A percentile compares a stretch with the other conserved stretches of the same genome.
These are phyloP conservation scores for Aspergillus pseudoglaucus DNA, from an alignment of 2,329 filamentous ascomycete genomes.

Conservation along the genomic window DNA sequence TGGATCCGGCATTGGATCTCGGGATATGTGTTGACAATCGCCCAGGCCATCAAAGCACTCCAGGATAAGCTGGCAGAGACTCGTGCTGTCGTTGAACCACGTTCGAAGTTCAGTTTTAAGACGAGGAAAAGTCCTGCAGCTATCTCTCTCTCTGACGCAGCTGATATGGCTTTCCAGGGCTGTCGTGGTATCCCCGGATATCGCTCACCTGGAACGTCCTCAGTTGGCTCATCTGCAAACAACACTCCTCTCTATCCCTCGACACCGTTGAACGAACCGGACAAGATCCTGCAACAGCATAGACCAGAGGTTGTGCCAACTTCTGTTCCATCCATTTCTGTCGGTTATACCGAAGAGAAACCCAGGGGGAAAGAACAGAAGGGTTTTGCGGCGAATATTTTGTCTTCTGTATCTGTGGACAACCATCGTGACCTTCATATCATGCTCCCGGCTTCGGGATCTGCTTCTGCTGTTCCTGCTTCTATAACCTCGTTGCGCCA, in stretches of 20 bases:
- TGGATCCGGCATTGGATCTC: not conserved
- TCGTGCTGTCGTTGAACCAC: conserved; percentile 62
- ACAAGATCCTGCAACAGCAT: conserved; percentile 21
- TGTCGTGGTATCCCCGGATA: conserved; percentile 40
- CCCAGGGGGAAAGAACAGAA: conserved; percentile 10
- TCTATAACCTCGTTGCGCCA: conserved; percentile 61
- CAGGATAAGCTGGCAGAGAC: conserved; percentile 70
- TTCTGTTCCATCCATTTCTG: conserved; percentile 22
- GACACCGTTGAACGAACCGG: conserved; percentile 31
- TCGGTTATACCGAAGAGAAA: conserved; percentile 16
- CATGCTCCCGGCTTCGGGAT: conserved; percentile 65
- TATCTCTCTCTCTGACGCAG: conserved; percentile 52
- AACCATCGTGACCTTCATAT: conserved; percentile 66
- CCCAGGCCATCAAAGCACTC: conserved; percentile 69
- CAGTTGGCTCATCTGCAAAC: conserved; percentile 32
- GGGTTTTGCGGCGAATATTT: conserved; percentile 50
- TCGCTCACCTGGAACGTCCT: conserved; percentile 36
- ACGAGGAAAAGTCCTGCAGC: conserved; percentile 49
- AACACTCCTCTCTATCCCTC: conserved; percentile 31
- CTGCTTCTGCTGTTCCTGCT: conserved; percentile 65
- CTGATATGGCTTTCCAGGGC: conserved; percentile 46
- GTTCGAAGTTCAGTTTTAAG: conserved; percentile 79
- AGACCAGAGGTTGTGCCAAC: conserved; percentile 31
- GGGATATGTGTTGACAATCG: conserved; percentile 12
- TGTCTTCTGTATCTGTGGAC: conserved; percentile 57